Evolutionary conservation across 306 rosid species (phyloP), one percentile per base, ranked within the genome.

Genomic region (Albizia julibrissin): DNA sequence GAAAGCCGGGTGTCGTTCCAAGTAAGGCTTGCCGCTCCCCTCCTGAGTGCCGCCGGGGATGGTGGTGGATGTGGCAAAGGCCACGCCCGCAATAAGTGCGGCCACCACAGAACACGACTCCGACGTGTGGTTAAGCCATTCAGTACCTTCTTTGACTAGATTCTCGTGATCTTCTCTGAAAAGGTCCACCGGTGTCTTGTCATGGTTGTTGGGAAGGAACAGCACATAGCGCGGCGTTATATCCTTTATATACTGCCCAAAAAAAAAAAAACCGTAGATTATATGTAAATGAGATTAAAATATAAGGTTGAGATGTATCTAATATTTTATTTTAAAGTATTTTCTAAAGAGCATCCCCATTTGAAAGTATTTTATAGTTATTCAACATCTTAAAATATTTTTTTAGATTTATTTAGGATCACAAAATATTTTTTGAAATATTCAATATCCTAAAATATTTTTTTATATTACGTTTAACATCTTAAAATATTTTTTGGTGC

Each of bases 101-200:
- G 85, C 90, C 75, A 87, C 89, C 2, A 83, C 74, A 0, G 88
- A 80, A 62, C 91, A 89, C 16, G 89, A 85, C n/a, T 89, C 68
- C 0, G 86, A 80, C 21, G 89, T 85, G 16, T 58, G 76, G 40
- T 37, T 69, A 0, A 86, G 75, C 91, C 91, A 89, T 6, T 43
- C 69, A 1, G 52, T 3, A 1, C 84, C 83, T 0, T 74, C 47
- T 19, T 59, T 3, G 1, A 56, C 84, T 0, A 89, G 83, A 0
- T 0, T 0, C 21, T 3, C 1, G 19, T 89, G 93, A 15, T 24
- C 4, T 0, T 14, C 61, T 5, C 10, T 34, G 58, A 89, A 89
- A 15, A 89, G 80, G 22, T 77, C 83, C 29, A 72, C 40, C 0
- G 86, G 76, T 0, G 78, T 77, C 39, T 79, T 3, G 2, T 12